Base-by-base conservation (phyloP, 2,329 filamentous ascomycete genomes). In the Aureobasidium sp. region DNA sequence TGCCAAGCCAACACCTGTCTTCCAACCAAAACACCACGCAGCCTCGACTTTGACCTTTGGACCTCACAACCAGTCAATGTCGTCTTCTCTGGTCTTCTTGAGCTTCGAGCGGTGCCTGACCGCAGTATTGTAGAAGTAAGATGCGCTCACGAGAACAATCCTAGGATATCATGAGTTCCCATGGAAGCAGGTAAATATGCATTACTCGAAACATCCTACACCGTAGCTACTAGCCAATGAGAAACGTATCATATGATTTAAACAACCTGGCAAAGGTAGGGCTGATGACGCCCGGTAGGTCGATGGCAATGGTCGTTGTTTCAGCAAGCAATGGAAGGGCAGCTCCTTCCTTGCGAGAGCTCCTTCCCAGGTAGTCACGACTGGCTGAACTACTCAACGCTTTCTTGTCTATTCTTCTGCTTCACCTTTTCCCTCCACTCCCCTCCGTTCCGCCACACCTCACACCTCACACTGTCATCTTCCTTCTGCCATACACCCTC, bases 1-100 rank as follows among this genome's bases (percentile, higher is more conserved):
- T 38, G 55, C 53, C 62, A 58, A 48, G 53, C 51, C 43, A 48
- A 65, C 62, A 50, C 27, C 40, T 38, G 51, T 45, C 50, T 38
- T 45, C 50, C 61, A 23, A 18, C 25, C 25, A 8, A 25, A 59
- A 5, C 55, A 29, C 27, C 23, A 11, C 40, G 4, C 45, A 23
- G 47, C 42, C 15, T 50, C 31, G 23, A 40, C 33, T 33, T 60
- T 18, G 45, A 50, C 23, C 3, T 7, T 29, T 23, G n/a, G n/a
- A 20, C 15, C 42, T 25, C 27, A 48, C 20, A 23, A 59, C 2
- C 42, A 16, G 3, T 15, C 18, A 9, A 8, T 27, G 20, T 11
- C 13, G 13, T 25, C 10, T 15, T 42, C 13, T 29, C 20, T 31
- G 18, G 3, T 20, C 6, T 7, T 4, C 29, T 33, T 6, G 29